These are phyloP conservation scores for Cyclotella atomus DNA, from an alignment of 108 stramenopile genomes.

Conservation along the genomic window DNA sequence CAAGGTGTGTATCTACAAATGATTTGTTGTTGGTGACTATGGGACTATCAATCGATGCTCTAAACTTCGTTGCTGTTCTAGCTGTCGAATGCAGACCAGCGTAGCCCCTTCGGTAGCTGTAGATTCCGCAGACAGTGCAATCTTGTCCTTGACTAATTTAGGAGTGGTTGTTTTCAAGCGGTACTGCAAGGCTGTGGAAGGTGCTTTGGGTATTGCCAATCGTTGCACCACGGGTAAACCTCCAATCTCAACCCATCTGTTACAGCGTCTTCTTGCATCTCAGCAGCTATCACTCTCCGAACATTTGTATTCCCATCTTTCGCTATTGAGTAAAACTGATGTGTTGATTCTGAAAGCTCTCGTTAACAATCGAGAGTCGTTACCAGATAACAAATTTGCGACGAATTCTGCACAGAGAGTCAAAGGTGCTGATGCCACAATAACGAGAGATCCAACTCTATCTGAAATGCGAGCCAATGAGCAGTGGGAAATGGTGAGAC, in stretches of 20 bases:
- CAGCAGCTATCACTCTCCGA: conserved; percentile 24
- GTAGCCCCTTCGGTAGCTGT: conserved; percentile 41
- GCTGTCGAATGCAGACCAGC: conserved; percentile 54
- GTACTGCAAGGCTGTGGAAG: conserved; percentile 32
- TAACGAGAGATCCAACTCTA: conserved; percentile 35
- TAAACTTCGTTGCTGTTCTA: not conserved
- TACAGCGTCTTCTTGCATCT: conserved; percentile 26
- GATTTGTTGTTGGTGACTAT: not conserved
- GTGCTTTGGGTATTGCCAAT: conserved; percentile 13
- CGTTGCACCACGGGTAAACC: not conserved
- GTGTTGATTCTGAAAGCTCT: conserved; percentile 22
- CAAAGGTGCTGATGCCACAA: conserved; percentile 35
- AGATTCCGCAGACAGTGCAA: conserved; percentile 55
- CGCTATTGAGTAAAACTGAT: conserved; percentile 31
- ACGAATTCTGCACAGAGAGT: conserved; percentile 55
- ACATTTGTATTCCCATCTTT: conserved; percentile 10
- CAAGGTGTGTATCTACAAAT: not conserved
- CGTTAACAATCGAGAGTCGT: not conserved
- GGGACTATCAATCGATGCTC: not conserved
- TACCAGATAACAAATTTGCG: conserved; percentile 18
- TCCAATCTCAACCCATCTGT: conserved; percentile 16
- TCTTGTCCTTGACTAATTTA: conserved; percentile 51
- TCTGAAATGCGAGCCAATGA: conserved; percentile 70
- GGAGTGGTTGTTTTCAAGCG: conserved; percentile 43
- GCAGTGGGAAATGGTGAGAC: conserved; percentile 76